Conservation (phyloP, 805 yeast species). For the Jamesozyma spencerorum region DNA sequence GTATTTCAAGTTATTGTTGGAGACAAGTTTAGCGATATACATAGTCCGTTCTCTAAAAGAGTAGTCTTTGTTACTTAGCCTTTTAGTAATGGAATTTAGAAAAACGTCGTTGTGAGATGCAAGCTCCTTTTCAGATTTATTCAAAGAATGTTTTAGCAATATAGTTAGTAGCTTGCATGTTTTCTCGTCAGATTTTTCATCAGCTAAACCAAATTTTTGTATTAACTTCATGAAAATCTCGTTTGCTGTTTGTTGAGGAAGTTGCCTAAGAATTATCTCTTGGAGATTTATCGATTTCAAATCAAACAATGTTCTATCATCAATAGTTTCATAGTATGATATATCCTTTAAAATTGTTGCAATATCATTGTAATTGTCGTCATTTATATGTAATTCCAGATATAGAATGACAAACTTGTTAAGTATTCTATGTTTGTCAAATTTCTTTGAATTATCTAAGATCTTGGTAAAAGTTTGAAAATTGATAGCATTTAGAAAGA, state of each 20-base stretch:
- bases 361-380: constrained; percentile 6
- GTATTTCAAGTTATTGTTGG: constrained; percentile 20
- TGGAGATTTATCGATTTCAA: constrained; percentile 13
- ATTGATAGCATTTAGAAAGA: constrained; percentile 6
- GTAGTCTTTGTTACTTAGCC: constrained; percentile 18
- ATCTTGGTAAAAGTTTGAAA: constrained; percentile 7
- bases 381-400: constrained; percentile 10
- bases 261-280: constrained; percentile 11
- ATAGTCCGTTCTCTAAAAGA: constrained; percentile 27
- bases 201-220: constrained; percentile 5
- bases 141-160: constrained; percentile 8
- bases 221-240: constrained; percentile 4
- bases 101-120: constrained; percentile 15
- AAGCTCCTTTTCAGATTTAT: constrained; percentile 4
- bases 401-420: constrained; percentile 13
- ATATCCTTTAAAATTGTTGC: constrained; percentile 9
- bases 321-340: constrained; percentile 8
- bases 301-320: constrained; percentile 6
- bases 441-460: constrained; percentile 3
- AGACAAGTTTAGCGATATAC: constrained; percentile 26
- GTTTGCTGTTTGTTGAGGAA: constrained; percentile 4
- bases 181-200: constrained; percentile 13
- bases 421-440: constrained; percentile 15
- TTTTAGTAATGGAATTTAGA: constrained; percentile 23
- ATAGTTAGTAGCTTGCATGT: constrained; percentile 17